phyloP scores from a whole-genome alignment of 129 eudicot genomes.

The Flaveria robusta region DNA sequence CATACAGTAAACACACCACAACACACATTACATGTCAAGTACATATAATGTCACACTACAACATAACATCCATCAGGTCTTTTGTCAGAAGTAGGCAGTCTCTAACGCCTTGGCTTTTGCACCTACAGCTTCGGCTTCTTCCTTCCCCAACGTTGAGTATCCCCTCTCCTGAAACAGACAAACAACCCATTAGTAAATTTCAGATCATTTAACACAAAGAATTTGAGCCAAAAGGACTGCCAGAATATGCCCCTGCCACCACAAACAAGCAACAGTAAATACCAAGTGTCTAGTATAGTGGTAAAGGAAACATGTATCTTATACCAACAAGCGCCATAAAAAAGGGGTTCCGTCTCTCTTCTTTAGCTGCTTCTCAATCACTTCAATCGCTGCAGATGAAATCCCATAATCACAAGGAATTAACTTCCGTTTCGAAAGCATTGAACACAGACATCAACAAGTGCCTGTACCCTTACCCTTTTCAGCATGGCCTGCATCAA shows the following conservation, averaged over 20 bases:
- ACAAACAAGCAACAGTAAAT: neutral
- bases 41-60: neutral
- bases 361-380: constrained; percentile 65
- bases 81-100: constrained; percentile 47
- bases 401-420: neutral
- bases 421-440: neutral
- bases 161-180: constrained; percentile 59
- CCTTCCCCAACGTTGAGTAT: constrained; percentile 51
- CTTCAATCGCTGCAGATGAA: constrained; percentile 54
- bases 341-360: constrained; percentile 77
- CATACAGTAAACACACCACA: neutral
- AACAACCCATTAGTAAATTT: neutral
- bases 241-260: neutral
- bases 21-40: neutral
- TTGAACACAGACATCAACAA: neutral
- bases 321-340: constrained; percentile 86
- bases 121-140: constrained; percentile 56
- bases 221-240: neutral
- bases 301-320: neutral
- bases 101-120: constrained; percentile 62
- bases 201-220: neutral
- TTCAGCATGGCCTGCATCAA: constrained; percentile 57
- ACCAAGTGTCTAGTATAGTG: neutral
- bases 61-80: neutral
- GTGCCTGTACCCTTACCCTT: constrained; percentile 65